Conservation (phyloP, 2,329 filamentous ascomycete genomes). For the Pseudogymnoascus sp. region DNA sequence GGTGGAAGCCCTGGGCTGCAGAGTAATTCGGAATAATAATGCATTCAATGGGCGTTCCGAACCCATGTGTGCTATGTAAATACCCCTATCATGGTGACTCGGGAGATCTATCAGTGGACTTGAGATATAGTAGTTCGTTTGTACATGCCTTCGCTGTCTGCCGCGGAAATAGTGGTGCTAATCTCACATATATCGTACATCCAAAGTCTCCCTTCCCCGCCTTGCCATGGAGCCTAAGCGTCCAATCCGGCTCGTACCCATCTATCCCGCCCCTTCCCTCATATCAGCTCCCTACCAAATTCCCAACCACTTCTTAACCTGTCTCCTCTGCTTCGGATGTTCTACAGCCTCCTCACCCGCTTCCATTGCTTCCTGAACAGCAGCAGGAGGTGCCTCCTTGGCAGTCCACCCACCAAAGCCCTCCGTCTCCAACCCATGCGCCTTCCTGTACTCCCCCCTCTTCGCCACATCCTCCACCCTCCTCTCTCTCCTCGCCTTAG, state of each 20-base stretch:
- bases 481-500: conserved; percentile 62
- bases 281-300: conserved; percentile 53
- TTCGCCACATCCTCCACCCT: conserved; percentile 82
- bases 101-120: not conserved
- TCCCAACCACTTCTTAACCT: conserved; percentile 74
- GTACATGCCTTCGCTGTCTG: not conserved
- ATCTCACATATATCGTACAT: conserved; percentile 1
- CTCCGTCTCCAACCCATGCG: conserved; percentile 68
- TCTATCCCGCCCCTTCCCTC: not conserved
- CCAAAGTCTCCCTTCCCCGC: not conserved
- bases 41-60: not conserved
- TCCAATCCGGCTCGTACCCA: not conserved
- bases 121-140: not conserved
- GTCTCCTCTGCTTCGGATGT: conserved; percentile 37
- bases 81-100: not conserved
- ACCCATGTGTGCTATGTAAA: not conserved
- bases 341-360: conserved; percentile 30
- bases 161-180: not conserved
- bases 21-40: not conserved
- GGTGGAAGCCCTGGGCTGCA: conserved; percentile 34
- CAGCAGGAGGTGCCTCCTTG: conserved; percentile 20
- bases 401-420: conserved; percentile 44
- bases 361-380: conserved; percentile 9
- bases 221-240: not conserved
- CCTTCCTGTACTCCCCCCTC: conserved; percentile 74